Base-by-base conservation (phyloP, 202 grass and related monocot species). In the Brachypodium distachyon region DNA sequence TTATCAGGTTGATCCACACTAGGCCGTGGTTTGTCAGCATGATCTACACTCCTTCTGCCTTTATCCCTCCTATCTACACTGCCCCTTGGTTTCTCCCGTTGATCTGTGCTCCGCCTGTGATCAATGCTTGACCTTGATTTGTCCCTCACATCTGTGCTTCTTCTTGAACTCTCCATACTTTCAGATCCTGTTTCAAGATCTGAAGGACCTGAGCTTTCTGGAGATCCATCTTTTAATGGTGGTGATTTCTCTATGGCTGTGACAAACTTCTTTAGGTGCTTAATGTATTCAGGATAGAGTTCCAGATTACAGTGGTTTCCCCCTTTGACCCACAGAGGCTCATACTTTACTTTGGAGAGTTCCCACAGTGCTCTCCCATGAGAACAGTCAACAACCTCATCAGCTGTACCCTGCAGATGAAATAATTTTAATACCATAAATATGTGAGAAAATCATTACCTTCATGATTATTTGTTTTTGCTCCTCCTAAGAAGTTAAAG, bases 261-360 rank as follows among this genome's bases (percentile, higher is more conserved):
- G 6, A 93, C 43, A n/a, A 93, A 93, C 73, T 77, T 93, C 74
- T 93, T 93, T 47, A 93, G 43, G 73, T 93, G 87, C 32, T 85
- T 90, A 55, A 93, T 90, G 63, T 93, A 93, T 61, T 87, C 91
- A 0, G 87, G 84, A 29, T 87, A 93, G 34, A 90, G 61, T 65
- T 93, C 90, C 67, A 93, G 68, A 81, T 93, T 90, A 79, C 90
- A 93, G 26, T 93, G 90, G 50, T 90, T 90, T 2, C 90, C 90
- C 12, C 90, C 90, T 72, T 90, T 90, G 39, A 93, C 67, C 90
- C 90, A 93, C 31, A 93, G 63, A 78, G 87, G 87, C 43, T 90
- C 91, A 57, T 93, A 93, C 62, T 93, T 93, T 31, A 84, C 68
- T 87, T 90, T 85, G 37, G 83, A 87, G n/a, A 84, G 81, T 67